phyloP scores from a whole-genome alignment of 495 filamentous ascomycete genomes.

The Xylaria acuta region DNA sequence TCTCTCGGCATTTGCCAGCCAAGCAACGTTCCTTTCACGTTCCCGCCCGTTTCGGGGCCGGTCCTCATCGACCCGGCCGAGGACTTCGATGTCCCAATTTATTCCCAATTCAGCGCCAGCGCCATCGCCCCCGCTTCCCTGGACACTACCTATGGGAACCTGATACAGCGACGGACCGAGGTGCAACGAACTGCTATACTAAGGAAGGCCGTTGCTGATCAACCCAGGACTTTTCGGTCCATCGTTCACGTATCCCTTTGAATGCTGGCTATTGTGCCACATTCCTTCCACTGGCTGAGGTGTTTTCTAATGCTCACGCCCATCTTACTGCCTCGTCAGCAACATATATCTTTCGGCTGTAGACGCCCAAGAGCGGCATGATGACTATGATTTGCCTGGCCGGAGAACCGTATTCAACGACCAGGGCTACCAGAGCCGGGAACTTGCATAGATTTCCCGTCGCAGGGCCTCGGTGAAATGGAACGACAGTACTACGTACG shows the following conservation, averaged over 20 bases:
- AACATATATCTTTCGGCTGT: neutral
- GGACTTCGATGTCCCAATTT: neutral
- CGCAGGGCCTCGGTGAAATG: neutral
- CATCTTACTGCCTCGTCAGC: neutral
- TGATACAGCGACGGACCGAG: neutral
- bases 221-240: neutral
- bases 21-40: neutral
- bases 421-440: neutral
- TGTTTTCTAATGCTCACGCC: neutral
- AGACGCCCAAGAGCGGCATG: neutral
- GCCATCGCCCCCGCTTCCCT: constrained; percentile 8
- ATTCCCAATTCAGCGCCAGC: neutral
- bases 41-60: neutral
- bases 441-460: neutral
- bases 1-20: neutral
- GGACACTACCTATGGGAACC: neutral
- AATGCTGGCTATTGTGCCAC: constrained; percentile 12
- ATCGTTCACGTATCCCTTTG: neutral
- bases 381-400: neutral
- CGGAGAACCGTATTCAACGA: neutral
- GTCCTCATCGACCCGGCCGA: neutral
- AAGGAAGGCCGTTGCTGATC: constrained; percentile 4
- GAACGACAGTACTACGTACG: neutral
- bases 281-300: constrained; percentile 3
- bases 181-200: constrained; percentile 3